These are phyloP conservation scores for Populus hybrid DNA, from an alignment of 441 rosid species.

Conservation along the genomic window DNA sequence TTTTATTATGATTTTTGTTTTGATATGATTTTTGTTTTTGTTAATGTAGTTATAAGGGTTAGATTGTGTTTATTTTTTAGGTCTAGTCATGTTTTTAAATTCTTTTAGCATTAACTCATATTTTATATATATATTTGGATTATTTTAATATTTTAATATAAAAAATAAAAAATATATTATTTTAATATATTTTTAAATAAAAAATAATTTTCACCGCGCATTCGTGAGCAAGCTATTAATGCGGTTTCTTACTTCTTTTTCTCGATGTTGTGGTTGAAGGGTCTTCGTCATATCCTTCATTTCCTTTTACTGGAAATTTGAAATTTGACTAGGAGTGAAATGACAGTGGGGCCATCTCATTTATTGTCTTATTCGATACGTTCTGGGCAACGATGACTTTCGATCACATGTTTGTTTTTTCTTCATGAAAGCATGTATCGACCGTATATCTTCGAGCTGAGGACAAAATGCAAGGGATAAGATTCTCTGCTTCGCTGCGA, in stretches of 20 bases:
- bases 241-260: conserved; percentile 1
- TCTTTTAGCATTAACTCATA: too few species aligned
- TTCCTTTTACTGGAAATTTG: conserved; percentile 14
- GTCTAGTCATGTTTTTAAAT: too few species aligned
- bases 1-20: background rate
- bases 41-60: background rate
- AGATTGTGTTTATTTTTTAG: too few species aligned
- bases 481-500: too few species aligned
- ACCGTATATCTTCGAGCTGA: too few species aligned
- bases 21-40: background rate
- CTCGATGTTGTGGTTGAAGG: background rate
- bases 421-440: too few species aligned
- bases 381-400: conserved; percentile 8
- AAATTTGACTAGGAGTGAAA: background rate
- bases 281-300: background rate
- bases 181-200: too few species aligned
- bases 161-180: too few species aligned
- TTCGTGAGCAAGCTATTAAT: background rate
- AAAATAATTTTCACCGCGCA: too few species aligned
- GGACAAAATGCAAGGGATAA: too few species aligned
- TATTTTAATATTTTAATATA: too few species aligned
- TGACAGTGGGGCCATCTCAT: background rate
- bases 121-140: too few species aligned
- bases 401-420: background rate
- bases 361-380: background rate